Conservation (phyloP, 2,329 filamentous ascomycete species). For the Ascochyta rabiei region DNA sequence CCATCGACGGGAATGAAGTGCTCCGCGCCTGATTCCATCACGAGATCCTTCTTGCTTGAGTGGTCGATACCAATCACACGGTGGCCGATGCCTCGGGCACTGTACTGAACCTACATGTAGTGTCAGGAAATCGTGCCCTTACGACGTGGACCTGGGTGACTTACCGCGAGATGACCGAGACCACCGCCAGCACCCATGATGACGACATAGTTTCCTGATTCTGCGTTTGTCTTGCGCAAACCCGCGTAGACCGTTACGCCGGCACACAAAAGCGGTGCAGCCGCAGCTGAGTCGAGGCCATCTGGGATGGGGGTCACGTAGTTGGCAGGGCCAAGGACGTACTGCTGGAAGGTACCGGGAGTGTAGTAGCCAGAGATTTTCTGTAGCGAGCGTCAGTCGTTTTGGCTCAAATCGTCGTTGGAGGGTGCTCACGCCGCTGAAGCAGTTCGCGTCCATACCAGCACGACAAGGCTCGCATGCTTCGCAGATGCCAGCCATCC, state of each 20-base stretch:
- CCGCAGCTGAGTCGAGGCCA: slow-evolving; percentile 61
- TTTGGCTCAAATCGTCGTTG: not conserved
- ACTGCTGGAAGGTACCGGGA: slow-evolving; percentile 76
- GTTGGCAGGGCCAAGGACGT: slow-evolving; percentile 66
- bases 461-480: slow-evolving; percentile 44
- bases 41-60: slow-evolving; percentile 67
- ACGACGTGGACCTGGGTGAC: not conserved
- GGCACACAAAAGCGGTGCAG: slow-evolving; percentile 70
- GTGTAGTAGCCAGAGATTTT: slow-evolving; percentile 69
- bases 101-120: slow-evolving; percentile 55
- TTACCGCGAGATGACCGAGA: slow-evolving; percentile 65
- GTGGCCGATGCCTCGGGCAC: slow-evolving; percentile 64
- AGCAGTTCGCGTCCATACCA: slow-evolving; percentile 52
- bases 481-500: slow-evolving; percentile 64
- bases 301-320: slow-evolving; percentile 75
- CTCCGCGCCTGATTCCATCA: slow-evolving; percentile 67
- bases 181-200: slow-evolving; percentile 65
- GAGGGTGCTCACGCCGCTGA: slow-evolving; percentile 36
- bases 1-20: slow-evolving; percentile 68
- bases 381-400: slow-evolving; percentile 16
- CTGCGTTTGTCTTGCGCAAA: slow-evolving; percentile 65
- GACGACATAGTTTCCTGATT: slow-evolving; percentile 65
- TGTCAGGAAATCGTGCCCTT: not conserved
- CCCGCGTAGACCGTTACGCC: slow-evolving; percentile 72
- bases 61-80: slow-evolving; percentile 71